A percentile compares a stretch with the other conserved stretches of the same genome.
phyloP scores from a whole-genome alignment of 1,284 basidiomycete species.

The Trichosporon coremiiforme region DNA sequence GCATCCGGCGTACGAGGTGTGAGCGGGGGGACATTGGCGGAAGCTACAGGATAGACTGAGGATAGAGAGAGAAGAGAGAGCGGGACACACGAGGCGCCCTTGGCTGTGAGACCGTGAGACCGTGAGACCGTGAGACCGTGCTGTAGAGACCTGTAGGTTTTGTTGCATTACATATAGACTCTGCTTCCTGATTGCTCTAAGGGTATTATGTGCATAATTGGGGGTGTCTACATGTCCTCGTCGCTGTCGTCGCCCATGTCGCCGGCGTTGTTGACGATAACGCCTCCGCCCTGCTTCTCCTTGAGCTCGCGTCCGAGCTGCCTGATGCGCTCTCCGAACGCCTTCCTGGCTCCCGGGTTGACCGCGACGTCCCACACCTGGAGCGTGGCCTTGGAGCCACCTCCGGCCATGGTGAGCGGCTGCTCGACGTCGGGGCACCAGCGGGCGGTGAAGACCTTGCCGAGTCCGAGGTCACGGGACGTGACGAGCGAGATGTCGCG shows the following conservation, averaged over 20 bases:
- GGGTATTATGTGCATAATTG: background rate
- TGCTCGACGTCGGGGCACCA: constrained; percentile 84
- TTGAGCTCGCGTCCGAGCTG: constrained; percentile 69
- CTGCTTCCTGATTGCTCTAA: background rate
- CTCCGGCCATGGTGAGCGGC: constrained; percentile 89
- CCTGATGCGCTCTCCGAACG: constrained; percentile 71
- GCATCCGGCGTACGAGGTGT: constrained; percentile 44
- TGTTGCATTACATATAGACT: constrained; percentile 18
- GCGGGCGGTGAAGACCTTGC: constrained; percentile 87
- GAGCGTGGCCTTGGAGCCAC: constrained; percentile 86
- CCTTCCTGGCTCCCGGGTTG: constrained; percentile 74
- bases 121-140: background rate
- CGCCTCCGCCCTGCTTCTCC: constrained; percentile 63
- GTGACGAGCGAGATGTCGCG: constrained; percentile 83
- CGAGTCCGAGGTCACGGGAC: constrained; percentile 88
- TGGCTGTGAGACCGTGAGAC: too few species aligned
- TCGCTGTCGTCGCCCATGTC: constrained; percentile 73
- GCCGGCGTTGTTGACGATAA: constrained; percentile 66
- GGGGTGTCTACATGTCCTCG: constrained; percentile 51
- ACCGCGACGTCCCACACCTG: constrained; percentile 92
- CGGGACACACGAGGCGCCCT: background rate
- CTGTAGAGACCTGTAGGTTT: background rate
- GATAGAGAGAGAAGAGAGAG: constrained; percentile 1
- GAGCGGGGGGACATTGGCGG: background rate
- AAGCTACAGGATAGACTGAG: constrained; percentile 3